Percentiles rank a stretch among this genome's conserved stretches.
Conservation (phyloP, 257 asterid species). For the Eucommia ulmoides region DNA sequence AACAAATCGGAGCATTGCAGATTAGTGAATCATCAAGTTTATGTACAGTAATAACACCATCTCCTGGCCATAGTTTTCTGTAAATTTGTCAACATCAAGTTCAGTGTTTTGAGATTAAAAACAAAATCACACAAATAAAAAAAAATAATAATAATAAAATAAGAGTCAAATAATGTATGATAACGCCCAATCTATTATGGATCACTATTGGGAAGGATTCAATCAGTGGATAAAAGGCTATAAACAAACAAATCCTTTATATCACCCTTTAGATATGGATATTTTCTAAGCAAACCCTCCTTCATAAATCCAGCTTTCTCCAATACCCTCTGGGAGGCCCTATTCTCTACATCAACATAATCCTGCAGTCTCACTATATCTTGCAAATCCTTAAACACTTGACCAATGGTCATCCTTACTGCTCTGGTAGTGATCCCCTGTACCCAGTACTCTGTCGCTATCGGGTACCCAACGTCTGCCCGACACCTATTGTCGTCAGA, state of each 20-base stretch:
- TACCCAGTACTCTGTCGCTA: constrained; percentile 41
- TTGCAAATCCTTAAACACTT: constrained; percentile 28
- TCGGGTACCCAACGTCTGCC: constrained; percentile 37
- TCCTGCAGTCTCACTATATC: constrained; percentile 35
- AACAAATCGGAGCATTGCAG: too few species aligned
- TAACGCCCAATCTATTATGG: too few species aligned
- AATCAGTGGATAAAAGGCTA: not conserved
- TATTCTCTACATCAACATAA: constrained; percentile 20
- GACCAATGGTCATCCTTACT: constrained; percentile 21
- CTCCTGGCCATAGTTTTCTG: too few species aligned
- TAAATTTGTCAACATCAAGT: too few species aligned
- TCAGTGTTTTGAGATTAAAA: too few species aligned
- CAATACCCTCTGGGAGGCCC: not conserved
- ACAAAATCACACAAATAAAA: too few species aligned
- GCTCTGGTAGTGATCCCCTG: constrained; percentile 35
- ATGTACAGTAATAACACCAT: too few species aligned
- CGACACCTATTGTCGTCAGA: constrained; percentile 18
- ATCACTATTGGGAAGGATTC: too few species aligned
- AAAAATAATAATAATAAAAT: too few species aligned
- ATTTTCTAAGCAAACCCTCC: not conserved
- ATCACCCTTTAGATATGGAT: not conserved
- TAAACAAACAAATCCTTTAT: not conserved
- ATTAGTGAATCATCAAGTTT: too few species aligned
- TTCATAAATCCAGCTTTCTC: not conserved
- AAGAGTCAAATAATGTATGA: too few species aligned